Conservation (phyloP, 768 basidiomycete species). For the Kwoniella botswanensis region DNA sequence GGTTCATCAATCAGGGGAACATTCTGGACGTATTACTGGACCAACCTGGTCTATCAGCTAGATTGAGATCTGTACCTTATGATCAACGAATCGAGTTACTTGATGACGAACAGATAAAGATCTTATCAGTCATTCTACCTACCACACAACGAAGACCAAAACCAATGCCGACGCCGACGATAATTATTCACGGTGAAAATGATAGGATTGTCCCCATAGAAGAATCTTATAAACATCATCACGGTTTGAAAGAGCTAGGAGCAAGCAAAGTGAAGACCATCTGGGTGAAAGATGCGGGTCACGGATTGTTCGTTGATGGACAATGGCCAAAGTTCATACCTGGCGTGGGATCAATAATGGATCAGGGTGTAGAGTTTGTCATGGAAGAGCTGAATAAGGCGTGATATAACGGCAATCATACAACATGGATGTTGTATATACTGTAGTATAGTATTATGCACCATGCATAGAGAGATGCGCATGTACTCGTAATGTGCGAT, state of each 20-base stretch:
- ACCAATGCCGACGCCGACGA: background rate
- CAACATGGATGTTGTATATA: no score
- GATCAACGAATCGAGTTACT: background rate
- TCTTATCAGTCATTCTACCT: background rate
- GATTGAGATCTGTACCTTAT: background rate
- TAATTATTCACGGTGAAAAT: background rate
- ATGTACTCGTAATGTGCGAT: no score
- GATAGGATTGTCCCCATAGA: conserved; percentile 12
- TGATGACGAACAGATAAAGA: background rate
- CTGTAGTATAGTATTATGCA: no score
- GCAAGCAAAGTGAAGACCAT: background rate
- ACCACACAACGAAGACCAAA: no score
- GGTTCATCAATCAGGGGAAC: conserved; percentile 2
- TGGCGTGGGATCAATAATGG: background rate
- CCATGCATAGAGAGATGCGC: no score
- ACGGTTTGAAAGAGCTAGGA: background rate
- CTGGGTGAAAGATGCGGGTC: conserved; percentile 21
- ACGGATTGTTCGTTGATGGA: conserved; percentile 14
- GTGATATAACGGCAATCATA: no score
- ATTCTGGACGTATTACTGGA: conserved; percentile 8
- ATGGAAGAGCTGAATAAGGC: no score
- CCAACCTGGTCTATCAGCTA: conserved; percentile 11
- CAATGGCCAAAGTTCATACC: background rate
- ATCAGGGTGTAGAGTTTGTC: background rate
- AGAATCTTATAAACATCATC: background rate